These are phyloP conservation scores for Ichthyophthirius multifiliis DNA, from an alignment of 169 alveolate genomes.

Conservation along the genomic window DNA sequence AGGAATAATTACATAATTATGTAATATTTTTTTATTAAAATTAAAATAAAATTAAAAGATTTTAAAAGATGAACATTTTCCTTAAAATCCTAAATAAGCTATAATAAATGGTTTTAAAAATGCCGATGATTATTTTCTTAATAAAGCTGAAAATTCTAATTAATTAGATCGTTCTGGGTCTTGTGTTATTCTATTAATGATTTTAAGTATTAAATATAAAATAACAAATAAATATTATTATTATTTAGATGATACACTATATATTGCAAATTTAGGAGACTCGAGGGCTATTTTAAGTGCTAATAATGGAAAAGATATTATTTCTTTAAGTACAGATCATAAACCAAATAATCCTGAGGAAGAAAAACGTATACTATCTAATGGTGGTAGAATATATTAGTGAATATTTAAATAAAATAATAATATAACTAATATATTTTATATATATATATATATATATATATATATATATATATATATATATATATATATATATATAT, in stretches of 20 bases:
- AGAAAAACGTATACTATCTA: conserved; percentile 59
- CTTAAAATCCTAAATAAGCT: conserved; percentile 62
- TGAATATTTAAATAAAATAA: background rate
- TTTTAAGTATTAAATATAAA: too few relatives aligned
- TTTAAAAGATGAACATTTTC: conserved; percentile 59
- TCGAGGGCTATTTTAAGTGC: conserved; percentile 80
- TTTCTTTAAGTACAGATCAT: conserved; percentile 72
- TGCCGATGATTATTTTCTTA: conserved; percentile 60
- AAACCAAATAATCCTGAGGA: conserved; percentile 76
- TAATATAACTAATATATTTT: background rate
- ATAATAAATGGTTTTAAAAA: conserved; percentile 57
- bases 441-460: background rate
- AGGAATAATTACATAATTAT: conserved; percentile 62
- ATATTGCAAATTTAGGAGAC: conserved; percentile 88
- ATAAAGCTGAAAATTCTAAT: conserved; percentile 50
- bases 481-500: background rate
- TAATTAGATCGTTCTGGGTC: too few relatives aligned
- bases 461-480: too few relatives aligned
- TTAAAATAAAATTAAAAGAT: conserved; percentile 11
- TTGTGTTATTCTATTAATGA: too few relatives aligned
- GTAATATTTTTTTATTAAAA: background rate
- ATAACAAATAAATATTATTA: too few relatives aligned
- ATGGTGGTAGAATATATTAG: conserved; percentile 73
- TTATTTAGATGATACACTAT: conserved; percentile 55
- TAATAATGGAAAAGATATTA: conserved; percentile 53